Base-by-base conservation (phyloP, 1,139 yeast genomes). In the Arxiozyma slooffiae region DNA sequence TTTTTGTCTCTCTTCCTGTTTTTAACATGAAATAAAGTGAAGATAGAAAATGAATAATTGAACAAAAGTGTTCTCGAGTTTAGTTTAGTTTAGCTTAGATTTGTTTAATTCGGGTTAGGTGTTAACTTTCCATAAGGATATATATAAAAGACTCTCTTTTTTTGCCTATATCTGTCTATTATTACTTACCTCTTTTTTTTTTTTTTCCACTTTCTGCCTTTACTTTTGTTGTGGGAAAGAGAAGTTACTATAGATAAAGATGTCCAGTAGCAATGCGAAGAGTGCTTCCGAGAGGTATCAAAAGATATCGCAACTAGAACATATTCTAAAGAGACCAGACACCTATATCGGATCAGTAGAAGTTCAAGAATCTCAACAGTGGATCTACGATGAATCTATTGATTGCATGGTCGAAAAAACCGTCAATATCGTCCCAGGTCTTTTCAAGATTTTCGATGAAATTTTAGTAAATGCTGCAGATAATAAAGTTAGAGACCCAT, bases 401-500 rank as follows among this genome's bases (percentile, higher is more conserved):
- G 85, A 85, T 57, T 75, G 82, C 36, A 87, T 94, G 96, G 80
- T 66, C 20, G 81, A 73, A 60, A 80, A 76, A 57, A 77, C 74
- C 36, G 95, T 92, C 37, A 79, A 76, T 44, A 85, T 89, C 58
- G 97, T 92, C 17, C 98, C 99, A 4, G 99, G 98, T 50, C 71
- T 94, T 54, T 92, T 88, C 71, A 94, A 94, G 71, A 92, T 94
- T 50, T 94, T 92, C 67, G 99, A 94, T 70, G 99, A 94, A 71
- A 90, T 94, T 57, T 74, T 94, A 58, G 99, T 94, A 51, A 94
- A 94, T 68, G 98, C 99, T 3, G 99, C 98, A 17, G 98, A 94
- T 69, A 94, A 94, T 72, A 94, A 94, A 71, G 92, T 92, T 57
- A 81, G 98, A 60, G 99, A 94, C 65, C 88, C 96, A 1, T 61